phyloP scores from a whole-genome alignment of 2,329 filamentous ascomycete genomes.

The Fusarium guadeloupense region DNA sequence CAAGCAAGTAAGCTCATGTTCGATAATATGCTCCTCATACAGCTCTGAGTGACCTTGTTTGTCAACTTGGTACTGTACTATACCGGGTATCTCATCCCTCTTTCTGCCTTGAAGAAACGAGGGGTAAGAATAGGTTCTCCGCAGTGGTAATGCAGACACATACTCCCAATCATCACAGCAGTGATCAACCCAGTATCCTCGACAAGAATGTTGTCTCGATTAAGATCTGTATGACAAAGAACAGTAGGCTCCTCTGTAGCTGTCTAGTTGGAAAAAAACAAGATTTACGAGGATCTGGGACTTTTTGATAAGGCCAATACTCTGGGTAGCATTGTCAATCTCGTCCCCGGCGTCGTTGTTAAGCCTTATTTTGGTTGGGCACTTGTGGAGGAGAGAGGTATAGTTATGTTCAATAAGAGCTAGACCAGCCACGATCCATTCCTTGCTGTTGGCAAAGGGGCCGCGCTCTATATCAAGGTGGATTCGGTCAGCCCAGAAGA shows the following conservation, averaged over 20 bases:
- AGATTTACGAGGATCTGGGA: conserved; percentile 44
- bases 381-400: background rate
- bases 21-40: conserved; percentile 51
- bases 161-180: conserved; percentile 55
- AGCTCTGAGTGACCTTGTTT: conserved; percentile 20
- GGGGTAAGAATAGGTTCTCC: conserved; percentile 49
- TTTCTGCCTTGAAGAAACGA: conserved; percentile 46
- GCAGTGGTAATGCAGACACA: conserved; percentile 52
- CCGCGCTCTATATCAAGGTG: conserved; percentile 47
- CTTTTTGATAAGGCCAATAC: conserved; percentile 37
- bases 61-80: conserved; percentile 33
- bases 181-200: conserved; percentile 48
- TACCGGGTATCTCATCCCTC: conserved; percentile 4
- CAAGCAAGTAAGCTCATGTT: conserved; percentile 52
- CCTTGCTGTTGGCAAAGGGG: conserved; percentile 48
- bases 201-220: conserved; percentile 52
- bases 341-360: conserved; percentile 41
- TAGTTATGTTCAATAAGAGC: conserved; percentile 5
- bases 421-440: conserved; percentile 49
- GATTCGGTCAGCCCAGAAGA: conserved; percentile 47
- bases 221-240: conserved; percentile 50
- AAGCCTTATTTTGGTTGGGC: background rate
- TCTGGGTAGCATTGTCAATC: conserved; percentile 45
- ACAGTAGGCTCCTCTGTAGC: conserved; percentile 43
- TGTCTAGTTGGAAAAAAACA: conserved; percentile 41